phyloP scores from a whole-genome alignment of 2,329 filamentous ascomycete genomes.

The Teratosphaeria gauchensis region DNA sequence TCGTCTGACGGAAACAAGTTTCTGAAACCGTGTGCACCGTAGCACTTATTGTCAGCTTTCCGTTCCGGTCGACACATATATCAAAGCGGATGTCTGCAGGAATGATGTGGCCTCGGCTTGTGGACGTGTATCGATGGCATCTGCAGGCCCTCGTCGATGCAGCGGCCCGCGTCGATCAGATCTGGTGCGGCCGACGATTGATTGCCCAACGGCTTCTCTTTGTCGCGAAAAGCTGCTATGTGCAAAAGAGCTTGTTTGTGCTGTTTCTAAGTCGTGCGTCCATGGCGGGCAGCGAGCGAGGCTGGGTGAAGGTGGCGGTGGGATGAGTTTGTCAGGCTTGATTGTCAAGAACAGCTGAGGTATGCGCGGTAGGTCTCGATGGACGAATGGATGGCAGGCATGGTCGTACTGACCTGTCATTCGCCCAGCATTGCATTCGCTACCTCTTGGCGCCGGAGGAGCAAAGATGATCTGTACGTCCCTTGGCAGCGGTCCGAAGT shows the following conservation, averaged over 20 bases:
- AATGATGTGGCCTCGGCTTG: neutral
- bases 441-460: neutral
- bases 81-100: neutral
- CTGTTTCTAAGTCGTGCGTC: neutral
- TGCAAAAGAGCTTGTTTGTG: neutral
- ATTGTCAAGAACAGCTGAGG: neutral
- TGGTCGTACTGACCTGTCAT: neutral
- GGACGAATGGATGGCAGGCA: neutral
- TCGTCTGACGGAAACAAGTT: neutral
- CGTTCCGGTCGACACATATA: neutral
- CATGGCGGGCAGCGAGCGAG: neutral
- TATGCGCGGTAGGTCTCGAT: neutral
- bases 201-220: neutral
- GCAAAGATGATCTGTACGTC: neutral
- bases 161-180: neutral
- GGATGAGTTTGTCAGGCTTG: neutral
- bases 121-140: neutral
- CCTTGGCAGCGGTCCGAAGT: neutral
- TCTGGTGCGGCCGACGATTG: neutral
- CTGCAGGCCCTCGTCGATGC: neutral
- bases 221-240: neutral
- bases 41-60: neutral
- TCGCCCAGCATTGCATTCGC: neutral
- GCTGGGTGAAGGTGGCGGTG: neutral
- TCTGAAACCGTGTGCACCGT: neutral